Evolutionary conservation across 306 rosid genomes (phyloP), one percentile per base, ranked within the genome.

Genomic region (Mimosa pudica): DNA sequence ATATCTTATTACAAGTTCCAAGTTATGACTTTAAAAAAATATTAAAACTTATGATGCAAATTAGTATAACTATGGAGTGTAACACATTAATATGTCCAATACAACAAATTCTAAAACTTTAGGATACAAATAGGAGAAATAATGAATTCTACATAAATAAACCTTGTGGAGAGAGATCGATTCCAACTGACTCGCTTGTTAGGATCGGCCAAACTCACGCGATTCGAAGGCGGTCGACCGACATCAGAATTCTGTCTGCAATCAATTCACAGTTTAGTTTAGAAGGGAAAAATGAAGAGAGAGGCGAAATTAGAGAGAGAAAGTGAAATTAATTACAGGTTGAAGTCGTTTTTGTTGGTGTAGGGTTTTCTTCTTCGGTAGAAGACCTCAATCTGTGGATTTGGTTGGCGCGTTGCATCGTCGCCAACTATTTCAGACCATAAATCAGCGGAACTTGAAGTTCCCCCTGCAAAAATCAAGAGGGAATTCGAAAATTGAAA

Each of bases 151-250:
- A 14, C 17, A 3, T 13, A 51, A 12, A 14, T 1, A 51, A 76
- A 92, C 98, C 98, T 92, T 81, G 91, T 85, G 33, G 98, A 95
- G 55, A 95, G 98, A 42, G 91, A 77, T 20, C 98, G 96, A 47
- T 85, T 93, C 98, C 99, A 95, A 86, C 98, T 92, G 70, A 90
- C 87, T 79, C 97, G 83, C 71, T 90, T 90, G 66, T 24, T 78
- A 1, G 84, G 93, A 14, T 87, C 84, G 35, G 77, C 96, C 69
- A 95, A 79, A 82, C 94, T 91, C 38, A 60, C 82, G 70, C 97
- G 87, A 63, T 33, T 77, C 44, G 70, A 82, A 47, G 33, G 73
- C 45, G 52, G 80, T 7, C 77, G 77, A 60, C 36, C 60, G 3
- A 81, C 57, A 76, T 81, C 77, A 47, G 84, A 4, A 3, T 64